These are phyloP conservation scores for Hygrophila difformis DNA, from an alignment of 257 asterid genomes.

Conservation along the genomic window DNA sequence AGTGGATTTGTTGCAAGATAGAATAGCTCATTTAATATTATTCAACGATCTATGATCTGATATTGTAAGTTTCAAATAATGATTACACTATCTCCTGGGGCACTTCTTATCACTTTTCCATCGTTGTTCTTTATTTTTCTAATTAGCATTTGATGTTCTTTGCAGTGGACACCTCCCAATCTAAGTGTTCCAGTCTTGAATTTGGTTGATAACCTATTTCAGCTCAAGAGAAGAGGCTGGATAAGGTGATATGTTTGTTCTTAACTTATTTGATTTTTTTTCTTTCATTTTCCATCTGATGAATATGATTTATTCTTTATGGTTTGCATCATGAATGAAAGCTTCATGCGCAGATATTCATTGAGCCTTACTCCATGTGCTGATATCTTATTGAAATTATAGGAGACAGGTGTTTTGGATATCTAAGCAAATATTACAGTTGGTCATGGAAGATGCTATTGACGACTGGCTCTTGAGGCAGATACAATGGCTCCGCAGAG, in stretches of 20 bases:
- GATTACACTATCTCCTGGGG: slow-evolving; percentile 1
- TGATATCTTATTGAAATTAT: slow-evolving; percentile 16
- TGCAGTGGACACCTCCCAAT: slow-evolving; percentile 98
- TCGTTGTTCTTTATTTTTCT: slow-evolving; percentile 22
- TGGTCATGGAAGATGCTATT: slow-evolving; percentile 98
- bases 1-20: too few relatives aligned
- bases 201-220: slow-evolving; percentile 89
- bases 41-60: background rate
- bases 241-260: slow-evolving; percentile 50
- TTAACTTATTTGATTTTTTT: background rate
- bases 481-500: slow-evolving; percentile 88
- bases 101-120: slow-evolving; percentile 4
- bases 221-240: slow-evolving; percentile 99
- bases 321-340: background rate
- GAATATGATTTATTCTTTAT: background rate
- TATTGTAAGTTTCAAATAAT: background rate
- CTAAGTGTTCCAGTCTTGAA: slow-evolving; percentile 85
- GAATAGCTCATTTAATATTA: too few relatives aligned
- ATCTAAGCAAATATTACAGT: slow-evolving; percentile 94
- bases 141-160: slow-evolving; percentile 16
- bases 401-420: slow-evolving; percentile 99
- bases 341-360: slow-evolving; percentile 7
- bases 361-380: slow-evolving; percentile 12
- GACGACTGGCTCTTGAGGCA: slow-evolving; percentile 96
- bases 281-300: background rate